Evolutionary conservation across 2,329 filamentous ascomycete genomes (phyloP), one percentile per base, ranked within the genome.

Genomic region (Tolypocladium sp.): DNA sequence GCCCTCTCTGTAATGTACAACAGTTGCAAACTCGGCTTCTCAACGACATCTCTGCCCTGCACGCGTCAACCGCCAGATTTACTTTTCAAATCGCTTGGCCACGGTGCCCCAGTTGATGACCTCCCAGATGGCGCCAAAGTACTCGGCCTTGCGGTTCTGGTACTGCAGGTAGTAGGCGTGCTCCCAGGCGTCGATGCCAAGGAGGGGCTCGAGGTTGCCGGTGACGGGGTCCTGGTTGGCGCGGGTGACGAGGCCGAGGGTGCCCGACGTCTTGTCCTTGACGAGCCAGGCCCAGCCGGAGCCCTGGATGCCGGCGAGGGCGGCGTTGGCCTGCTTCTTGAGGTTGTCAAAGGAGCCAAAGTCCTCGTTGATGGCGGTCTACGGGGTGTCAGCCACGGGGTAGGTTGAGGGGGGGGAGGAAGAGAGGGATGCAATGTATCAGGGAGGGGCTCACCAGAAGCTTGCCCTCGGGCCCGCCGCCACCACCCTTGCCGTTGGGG

Each of bases 131-230:
- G 91, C 91, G 69, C 84, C 84, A 77, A 96, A 96, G 82, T 96
- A 96, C 79, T 96, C 92, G 60, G 89, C 92, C 86, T 96, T 96
- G 76, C 91, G 88, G 82, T 96, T 96, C 85, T 96, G 84, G 79
- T 96, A 96, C 80, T 96, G 91, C 63, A 96, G 82, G 78, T 96
- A 95, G 81, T 95, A 96, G 57, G 92, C 92, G 77, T 96, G 92
- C 82, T 96, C 92, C 92, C 92, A 96, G 58, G 92, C 92, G 78
- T 97, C 92, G 69, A 97, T 88, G 59, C 92, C 92, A 54, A 97
- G 78, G 55, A 97, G 80, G 42, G 92, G 92, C 69, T 86, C 82
- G 72, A 89, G 91, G 73, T 89, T 89, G 56, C 92, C 92, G 17
- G 91, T 83, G 37, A 97, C 89, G 33, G 92, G 90, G 74, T 96